These are phyloP conservation scores for Linderniella brevidens DNA, from an alignment of 257 asterid species.

Conservation along the genomic window DNA sequence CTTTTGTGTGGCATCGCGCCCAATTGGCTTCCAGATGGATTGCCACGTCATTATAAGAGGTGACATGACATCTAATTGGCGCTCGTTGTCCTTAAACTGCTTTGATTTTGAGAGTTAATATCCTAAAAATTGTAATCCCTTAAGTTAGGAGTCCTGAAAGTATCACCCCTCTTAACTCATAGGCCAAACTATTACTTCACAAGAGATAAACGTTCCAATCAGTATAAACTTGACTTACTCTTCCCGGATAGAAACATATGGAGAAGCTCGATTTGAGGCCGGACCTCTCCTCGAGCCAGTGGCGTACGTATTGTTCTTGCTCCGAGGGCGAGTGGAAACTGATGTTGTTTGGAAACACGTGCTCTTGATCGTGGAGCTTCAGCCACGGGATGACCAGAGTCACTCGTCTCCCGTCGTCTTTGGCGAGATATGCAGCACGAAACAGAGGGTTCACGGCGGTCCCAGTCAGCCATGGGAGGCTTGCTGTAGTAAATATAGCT, in stretches of 20 bases:
- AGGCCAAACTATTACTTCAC: too few relatives aligned
- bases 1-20: too few relatives aligned
- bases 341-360: constrained; percentile 61
- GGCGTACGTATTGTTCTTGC: constrained; percentile 68
- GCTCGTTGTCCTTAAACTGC: too few relatives aligned
- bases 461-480: constrained; percentile 99
- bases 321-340: constrained; percentile 52
- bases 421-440: constrained; percentile 89
- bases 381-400: constrained; percentile 93
- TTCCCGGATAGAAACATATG: constrained; percentile 77
- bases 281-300: constrained; percentile 79
- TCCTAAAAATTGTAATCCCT: too few relatives aligned
- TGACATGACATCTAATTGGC: too few relatives aligned
- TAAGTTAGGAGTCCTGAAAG: too few relatives aligned
- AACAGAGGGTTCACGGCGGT: constrained; percentile 92
- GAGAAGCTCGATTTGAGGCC: constrained; percentile 38
- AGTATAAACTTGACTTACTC: constrained; percentile 31
- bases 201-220: not conserved
- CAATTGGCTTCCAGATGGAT: too few relatives aligned
- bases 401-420: constrained; percentile 41
- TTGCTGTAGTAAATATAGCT: constrained; percentile 89
- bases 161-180: too few relatives aligned
- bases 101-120: too few relatives aligned
- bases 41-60: too few relatives aligned
- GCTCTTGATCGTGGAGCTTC: constrained; percentile 61